Percentiles rank a stretch among this genome's conserved stretches.
Evolutionary conservation across 176 grass and related monocot genomes (phyloP).

Genomic region (Oryza glumipatula): DNA sequence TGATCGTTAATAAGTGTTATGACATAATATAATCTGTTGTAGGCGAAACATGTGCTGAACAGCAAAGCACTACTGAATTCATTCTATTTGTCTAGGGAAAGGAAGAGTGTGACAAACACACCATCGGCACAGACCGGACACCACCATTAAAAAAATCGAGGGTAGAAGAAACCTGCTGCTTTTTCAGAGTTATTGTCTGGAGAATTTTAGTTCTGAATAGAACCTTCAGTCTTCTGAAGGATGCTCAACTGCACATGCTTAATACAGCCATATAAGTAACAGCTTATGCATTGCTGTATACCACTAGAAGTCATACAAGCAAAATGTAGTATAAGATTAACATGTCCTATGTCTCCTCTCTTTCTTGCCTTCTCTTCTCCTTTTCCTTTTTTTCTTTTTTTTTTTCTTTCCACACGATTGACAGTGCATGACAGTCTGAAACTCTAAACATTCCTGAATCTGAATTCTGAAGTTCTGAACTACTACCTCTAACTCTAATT

Average conservation of each 20-base stretch:
- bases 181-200: conserved; percentile 14
- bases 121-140: not conserved
- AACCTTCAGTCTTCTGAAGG: conserved; percentile 38
- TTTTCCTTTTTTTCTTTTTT: too few relatives aligned
- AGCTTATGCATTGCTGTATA: not conserved
- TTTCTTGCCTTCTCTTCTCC: not conserved
- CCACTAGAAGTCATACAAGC: not conserved
- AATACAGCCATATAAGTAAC: not conserved
- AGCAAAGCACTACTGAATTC: not conserved
- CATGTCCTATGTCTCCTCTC: not conserved
- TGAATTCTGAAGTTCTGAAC: not conserved
- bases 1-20: too few relatives aligned
- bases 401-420: not conserved
- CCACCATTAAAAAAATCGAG: not conserved
- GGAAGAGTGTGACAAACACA: not conserved
- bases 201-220: conserved; percentile 31
- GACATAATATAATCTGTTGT: too few relatives aligned
- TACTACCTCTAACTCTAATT: conserved; percentile 10
- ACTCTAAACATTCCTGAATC: conserved; percentile 1
- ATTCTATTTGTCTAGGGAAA: not conserved
- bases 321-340: not conserved
- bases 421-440: conserved; percentile 15
- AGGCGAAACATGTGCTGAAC: too few relatives aligned
- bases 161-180: not conserved
- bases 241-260: conserved; percentile 36